These are phyloP conservation scores for Aspergillus wentii DNA, from an alignment of 495 filamentous ascomycete genomes.

Conservation along the genomic window DNA sequence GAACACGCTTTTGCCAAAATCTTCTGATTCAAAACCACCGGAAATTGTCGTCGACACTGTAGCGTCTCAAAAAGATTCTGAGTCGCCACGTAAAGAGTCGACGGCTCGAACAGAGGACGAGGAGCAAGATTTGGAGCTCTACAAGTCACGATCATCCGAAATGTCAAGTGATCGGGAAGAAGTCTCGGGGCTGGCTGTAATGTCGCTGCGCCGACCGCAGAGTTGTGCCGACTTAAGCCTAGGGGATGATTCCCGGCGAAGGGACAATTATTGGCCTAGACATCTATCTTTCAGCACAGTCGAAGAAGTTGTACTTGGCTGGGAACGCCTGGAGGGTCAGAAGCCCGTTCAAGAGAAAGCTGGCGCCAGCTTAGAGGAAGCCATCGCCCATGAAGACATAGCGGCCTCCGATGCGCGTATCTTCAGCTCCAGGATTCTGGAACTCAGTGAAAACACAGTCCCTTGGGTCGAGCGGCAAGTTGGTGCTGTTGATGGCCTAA, in stretches of 20 bases:
- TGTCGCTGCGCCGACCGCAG: conserved; percentile 39
- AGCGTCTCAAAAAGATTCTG: conserved; percentile 13
- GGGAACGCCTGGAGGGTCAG: conserved; percentile 47
- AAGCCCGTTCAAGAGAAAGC: conserved; percentile 22
- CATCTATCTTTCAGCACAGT: conserved; percentile 85
- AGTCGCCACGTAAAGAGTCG: conserved; percentile 12
- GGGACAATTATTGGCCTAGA: conserved; percentile 56
- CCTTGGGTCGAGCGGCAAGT: conserved; percentile 68
- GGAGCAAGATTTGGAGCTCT: conserved; percentile 26
- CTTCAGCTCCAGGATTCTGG: conserved; percentile 51
- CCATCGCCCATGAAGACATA: conserved; percentile 42
- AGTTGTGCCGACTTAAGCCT: conserved; percentile 33
- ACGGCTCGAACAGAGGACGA: conserved; percentile 18
- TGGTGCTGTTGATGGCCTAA: conserved; percentile 55
- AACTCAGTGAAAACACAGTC: conserved; percentile 38
- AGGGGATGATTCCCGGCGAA: conserved; percentile 16
- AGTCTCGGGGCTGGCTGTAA: conserved; percentile 21
- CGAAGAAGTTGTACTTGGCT: conserved; percentile 79
- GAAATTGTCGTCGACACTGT: conserved; percentile 32
- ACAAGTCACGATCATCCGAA: conserved; percentile 29
- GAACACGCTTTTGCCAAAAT: conserved; percentile 10
- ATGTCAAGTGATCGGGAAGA: conserved; percentile 27
- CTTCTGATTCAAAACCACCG: conserved; percentile 22
- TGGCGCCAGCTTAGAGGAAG: conserved; percentile 30
- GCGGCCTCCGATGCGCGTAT: conserved; percentile 56